These are phyloP conservation scores for Baorangia bicolor DNA, from an alignment of 768 basidiomycete genomes.

Conservation along the genomic window DNA sequence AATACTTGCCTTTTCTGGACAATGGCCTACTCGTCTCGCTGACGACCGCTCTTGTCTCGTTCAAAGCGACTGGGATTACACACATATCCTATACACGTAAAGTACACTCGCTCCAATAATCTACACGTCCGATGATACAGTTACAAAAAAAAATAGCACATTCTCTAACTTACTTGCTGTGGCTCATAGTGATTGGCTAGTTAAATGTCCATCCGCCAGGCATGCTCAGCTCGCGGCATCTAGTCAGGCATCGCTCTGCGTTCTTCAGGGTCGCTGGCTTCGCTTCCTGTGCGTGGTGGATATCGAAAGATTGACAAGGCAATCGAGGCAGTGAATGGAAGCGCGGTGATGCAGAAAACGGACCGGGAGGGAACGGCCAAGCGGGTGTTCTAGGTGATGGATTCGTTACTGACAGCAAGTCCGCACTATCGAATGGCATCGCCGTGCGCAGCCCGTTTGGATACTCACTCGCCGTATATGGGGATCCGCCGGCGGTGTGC, in stretches of 20 bases:
- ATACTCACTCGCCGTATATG: conserved; percentile 23
- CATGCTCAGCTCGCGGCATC: conserved; percentile 37
- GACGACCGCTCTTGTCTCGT: conserved; percentile 22
- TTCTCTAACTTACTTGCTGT: not conserved
- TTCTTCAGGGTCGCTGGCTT: conserved; percentile 9
- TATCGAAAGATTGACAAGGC: conserved; percentile 18
- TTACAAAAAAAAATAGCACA: not conserved
- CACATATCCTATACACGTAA: conserved; percentile 16
- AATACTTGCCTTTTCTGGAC: conserved; percentile 36
- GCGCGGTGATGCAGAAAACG: conserved; percentile 18
- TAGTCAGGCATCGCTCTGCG: conserved; percentile 15
- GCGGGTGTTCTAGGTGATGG: conserved; percentile 5
- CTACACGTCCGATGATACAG: conserved; percentile 22
- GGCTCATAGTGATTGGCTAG: conserved; percentile 7
- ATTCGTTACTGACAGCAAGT: conserved; percentile 9
- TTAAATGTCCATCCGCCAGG: conserved; percentile 41
- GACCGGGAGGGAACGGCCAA: conserved; percentile 8
- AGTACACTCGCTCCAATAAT: conserved; percentile 6
- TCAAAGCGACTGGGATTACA: conserved; percentile 11
- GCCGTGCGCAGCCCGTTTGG: conserved; percentile 19
- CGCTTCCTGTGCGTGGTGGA: conserved; percentile 18
- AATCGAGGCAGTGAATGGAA: conserved; percentile 28
- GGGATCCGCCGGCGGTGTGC: conserved; percentile 36
- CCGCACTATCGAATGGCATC: conserved; percentile 27
- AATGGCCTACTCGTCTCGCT: conserved; percentile 18